Base-by-base conservation (phyloP, 2,329 filamentous ascomycete genomes). In the Hypoxylon sp. region DNA sequence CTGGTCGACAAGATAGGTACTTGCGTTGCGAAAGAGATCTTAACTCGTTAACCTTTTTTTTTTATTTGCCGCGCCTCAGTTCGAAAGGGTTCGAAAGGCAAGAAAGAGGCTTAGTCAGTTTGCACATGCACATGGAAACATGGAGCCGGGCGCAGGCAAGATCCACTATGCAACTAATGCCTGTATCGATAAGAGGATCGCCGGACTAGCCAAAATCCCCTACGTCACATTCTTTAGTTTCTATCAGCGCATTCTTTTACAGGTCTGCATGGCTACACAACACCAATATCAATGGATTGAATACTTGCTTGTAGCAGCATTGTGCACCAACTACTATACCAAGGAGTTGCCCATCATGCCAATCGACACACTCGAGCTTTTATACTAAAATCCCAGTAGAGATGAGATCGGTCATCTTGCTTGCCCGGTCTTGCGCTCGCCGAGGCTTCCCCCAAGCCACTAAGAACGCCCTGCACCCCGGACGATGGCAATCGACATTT, bases 361-460 rank as follows among this genome's bases (percentile, higher is more conserved):
- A 60, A 57, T 60, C 39, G 17, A 32, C 44, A 15, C 19, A 7
- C 39, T 48, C 39, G 17, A 32, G 20, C 37, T 58, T 52, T 57
- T 48, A 64, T 52, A 61, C 51, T 20, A 44, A 39, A 28, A 52
- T 26, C 53, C 26, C 44, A n/a, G 43, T 68, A 78, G 79, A 77
- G 66, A 85, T 86, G 83, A 83, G 79, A 73, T 71, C 77, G 72
- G 77, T 75, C 68, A 75, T 81, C 70, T 68, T 77, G 59, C 66
- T 82, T 43, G 76, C 81, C 76, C 80, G 81, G 70, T 74, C 79
- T 65, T 82, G 78, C 74, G 74, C 79, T 70, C 82, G 75, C 75
- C 74, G 52, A 73, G 72, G 64, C 68, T 64, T 62, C 67, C 68
- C 49, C 56, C 69, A 43, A 58, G 30, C 56, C 47, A 37, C 62